phyloP scores from a whole-genome alignment of 1,284 basidiomycete genomes.

The Melampsora larici-populina region DNA sequence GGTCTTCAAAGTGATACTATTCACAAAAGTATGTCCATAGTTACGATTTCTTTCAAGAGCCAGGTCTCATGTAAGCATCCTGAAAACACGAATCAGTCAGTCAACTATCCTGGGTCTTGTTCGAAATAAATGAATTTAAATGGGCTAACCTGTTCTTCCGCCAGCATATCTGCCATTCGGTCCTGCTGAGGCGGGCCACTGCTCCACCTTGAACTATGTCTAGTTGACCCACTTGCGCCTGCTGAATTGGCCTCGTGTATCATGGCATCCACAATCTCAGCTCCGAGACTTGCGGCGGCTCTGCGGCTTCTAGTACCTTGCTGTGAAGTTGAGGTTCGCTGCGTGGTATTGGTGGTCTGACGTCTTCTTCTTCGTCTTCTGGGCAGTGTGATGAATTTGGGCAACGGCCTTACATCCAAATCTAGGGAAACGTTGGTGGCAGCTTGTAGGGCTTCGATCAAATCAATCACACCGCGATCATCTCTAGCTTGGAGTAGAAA shows the following conservation, averaged over 20 bases:
- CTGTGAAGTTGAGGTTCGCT: neutral
- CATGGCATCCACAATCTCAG: conserved; percentile 44
- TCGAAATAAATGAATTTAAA: neutral
- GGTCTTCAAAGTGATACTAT: too few relatives aligned
- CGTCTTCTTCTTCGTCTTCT: conserved; percentile 56
- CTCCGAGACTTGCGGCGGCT: neutral
- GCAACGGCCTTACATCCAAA: conserved; percentile 83
- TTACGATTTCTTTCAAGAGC: neutral
- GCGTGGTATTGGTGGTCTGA: conserved; percentile 42
- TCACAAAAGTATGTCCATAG: too few relatives aligned
- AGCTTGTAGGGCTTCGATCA: conserved; percentile 95
- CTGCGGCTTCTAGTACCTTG: conserved; percentile 15
- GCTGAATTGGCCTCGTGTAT: conserved; percentile 47
- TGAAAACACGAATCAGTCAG: neutral
- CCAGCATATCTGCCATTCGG: conserved; percentile 49
- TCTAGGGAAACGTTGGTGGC: conserved; percentile 90
- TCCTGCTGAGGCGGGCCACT: conserved; percentile 49
- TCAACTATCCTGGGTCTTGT: neutral
- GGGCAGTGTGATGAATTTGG: conserved; percentile 64
- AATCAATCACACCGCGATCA: conserved; percentile 80
- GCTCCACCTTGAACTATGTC: conserved; percentile 54
- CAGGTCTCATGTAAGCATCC: conserved; percentile 6
- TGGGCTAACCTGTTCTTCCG: conserved; percentile 48
- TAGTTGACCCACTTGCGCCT: conserved; percentile 52
- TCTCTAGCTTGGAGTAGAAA: conserved; percentile 88